Conservation (phyloP, 768 basidiomycete genomes). For the Suillus variegatus region DNA sequence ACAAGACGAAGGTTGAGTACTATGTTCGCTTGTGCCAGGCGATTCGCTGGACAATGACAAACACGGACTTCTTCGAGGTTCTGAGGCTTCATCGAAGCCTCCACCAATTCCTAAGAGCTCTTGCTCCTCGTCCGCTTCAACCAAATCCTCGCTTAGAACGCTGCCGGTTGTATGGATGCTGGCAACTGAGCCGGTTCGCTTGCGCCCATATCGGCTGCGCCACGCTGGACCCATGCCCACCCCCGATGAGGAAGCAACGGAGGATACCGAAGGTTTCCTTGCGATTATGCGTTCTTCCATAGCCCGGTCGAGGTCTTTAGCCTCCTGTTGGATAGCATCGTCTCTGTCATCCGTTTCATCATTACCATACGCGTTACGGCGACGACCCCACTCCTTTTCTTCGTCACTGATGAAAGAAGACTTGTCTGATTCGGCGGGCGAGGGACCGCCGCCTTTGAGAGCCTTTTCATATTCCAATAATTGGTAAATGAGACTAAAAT, state of each 20-base stretch:
- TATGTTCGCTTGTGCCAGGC: slow-evolving; percentile 36
- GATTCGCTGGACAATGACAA: slow-evolving; percentile 32
- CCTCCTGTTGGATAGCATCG: slow-evolving; percentile 68
- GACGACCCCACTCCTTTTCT: slow-evolving; percentile 81
- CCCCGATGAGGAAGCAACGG: slow-evolving; percentile 51
- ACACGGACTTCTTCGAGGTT: slow-evolving; percentile 35
- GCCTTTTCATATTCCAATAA: slow-evolving; percentile 87
- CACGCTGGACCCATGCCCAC: slow-evolving; percentile 69
- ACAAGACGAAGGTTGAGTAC: slow-evolving; percentile 19
- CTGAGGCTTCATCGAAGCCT: slow-evolving; percentile 50
- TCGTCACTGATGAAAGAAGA: slow-evolving; percentile 59
- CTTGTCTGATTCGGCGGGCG: slow-evolving; percentile 54
- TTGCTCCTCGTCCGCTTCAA: slow-evolving; percentile 81
- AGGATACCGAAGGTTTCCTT: slow-evolving; percentile 70
- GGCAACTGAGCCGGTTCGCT: slow-evolving; percentile 74
- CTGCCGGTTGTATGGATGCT: slow-evolving; percentile 69
- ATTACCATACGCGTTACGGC: slow-evolving; percentile 51
- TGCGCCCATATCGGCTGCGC: slow-evolving; percentile 67
- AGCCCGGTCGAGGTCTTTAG: slow-evolving; percentile 80
- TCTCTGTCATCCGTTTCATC: slow-evolving; percentile 53
- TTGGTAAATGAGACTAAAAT: slow-evolving; percentile 84
- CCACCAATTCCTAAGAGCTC: slow-evolving; percentile 70
- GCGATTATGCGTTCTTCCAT: slow-evolving; percentile 84
- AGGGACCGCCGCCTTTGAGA: slow-evolving; percentile 51
- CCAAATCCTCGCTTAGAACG: slow-evolving; percentile 74